Percentiles rank a stretch among this genome's conserved stretches.
Conservation (phyloP, 2,329 filamentous ascomycete genomes). For the Claviceps humidiphila region DNA sequence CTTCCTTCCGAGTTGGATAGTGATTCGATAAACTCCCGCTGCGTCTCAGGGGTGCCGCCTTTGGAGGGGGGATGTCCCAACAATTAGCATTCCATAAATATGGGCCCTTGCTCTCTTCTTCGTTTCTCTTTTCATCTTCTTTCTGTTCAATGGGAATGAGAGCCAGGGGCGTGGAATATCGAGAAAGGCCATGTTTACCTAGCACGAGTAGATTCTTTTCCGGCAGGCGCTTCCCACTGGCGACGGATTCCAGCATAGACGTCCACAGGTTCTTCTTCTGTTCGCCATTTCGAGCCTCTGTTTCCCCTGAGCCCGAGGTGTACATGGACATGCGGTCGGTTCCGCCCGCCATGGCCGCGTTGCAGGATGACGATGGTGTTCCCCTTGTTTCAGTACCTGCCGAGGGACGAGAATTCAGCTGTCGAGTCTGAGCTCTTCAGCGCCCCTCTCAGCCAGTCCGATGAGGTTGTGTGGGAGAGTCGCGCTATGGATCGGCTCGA, state of each 20-base stretch:
- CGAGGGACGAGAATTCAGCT: neutral
- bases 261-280: slow-evolving; percentile 89
- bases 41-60: slow-evolving; percentile 73
- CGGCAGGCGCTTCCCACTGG: slow-evolving; percentile 76
- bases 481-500: neutral
- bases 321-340: slow-evolving; percentile 45
- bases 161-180: neutral
- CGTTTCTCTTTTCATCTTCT: neutral
- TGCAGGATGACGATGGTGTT: neutral
- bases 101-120: neutral
- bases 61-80: slow-evolving; percentile 1
- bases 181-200: slow-evolving; percentile 33
- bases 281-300: slow-evolving; percentile 47
- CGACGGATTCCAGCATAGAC: slow-evolving; percentile 80
- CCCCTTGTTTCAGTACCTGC: neutral
- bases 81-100: neutral
- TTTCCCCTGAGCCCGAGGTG: slow-evolving; percentile 41
- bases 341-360: slow-evolving; percentile 32
- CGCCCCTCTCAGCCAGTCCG: neutral
- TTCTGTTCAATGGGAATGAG: neutral
- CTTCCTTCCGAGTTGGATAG: slow-evolving; percentile 41
- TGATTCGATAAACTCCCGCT: slow-evolving; percentile 68
- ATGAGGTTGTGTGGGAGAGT: neutral
- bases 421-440: neutral
- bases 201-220: slow-evolving; percentile 85